A percentile compares a stretch with the other conserved stretches of the same genome.
Conservation (phyloP, 768 basidiomycete genomes). For the Mycena albidolilacea region DNA sequence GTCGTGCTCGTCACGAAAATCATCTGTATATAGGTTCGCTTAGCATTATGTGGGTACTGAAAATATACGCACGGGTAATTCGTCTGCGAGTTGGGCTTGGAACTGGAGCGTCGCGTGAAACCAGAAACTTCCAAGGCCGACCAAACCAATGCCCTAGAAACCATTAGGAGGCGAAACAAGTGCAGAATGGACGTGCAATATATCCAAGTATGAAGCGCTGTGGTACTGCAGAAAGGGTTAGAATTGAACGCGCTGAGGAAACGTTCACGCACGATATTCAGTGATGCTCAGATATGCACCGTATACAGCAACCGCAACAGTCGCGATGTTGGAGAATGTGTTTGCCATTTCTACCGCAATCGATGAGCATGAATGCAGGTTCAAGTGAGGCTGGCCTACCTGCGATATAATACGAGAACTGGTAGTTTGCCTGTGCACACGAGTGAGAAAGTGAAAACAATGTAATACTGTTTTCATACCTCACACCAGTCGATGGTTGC, state of each 20-base stretch:
- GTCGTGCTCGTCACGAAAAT: constrained; percentile 78
- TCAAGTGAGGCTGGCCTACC: not conserved
- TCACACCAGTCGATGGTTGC: constrained; percentile 85
- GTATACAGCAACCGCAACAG: constrained; percentile 67
- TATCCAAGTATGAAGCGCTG: constrained; percentile 60
- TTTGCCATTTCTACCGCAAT: constrained; percentile 74
- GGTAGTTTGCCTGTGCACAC: constrained; percentile 74
- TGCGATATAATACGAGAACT: constrained; percentile 83
- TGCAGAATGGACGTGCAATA: constrained; percentile 47
- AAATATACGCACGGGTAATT: constrained; percentile 79
- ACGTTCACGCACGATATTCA: constrained; percentile 20
- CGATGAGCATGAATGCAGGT: not conserved
- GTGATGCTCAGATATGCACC: constrained; percentile 51
- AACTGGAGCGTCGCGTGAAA: constrained; percentile 86
- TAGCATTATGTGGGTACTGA: no score
- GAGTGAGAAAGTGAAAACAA: constrained; percentile 4
- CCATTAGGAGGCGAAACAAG: constrained; percentile 7
- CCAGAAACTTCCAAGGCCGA: constrained; percentile 83
- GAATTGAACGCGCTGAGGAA: constrained; percentile 37
- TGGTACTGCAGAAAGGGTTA: constrained; percentile 52
- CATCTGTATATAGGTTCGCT: constrained; percentile 51
- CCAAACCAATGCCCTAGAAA: constrained; percentile 72
- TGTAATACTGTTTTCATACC: constrained; percentile 45
- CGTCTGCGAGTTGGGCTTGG: constrained; percentile 85
- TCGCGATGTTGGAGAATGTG: constrained; percentile 78